phyloP scores from a whole-genome alignment of 1,139 yeast species.

The Saccharomyces hybrid region DNA sequence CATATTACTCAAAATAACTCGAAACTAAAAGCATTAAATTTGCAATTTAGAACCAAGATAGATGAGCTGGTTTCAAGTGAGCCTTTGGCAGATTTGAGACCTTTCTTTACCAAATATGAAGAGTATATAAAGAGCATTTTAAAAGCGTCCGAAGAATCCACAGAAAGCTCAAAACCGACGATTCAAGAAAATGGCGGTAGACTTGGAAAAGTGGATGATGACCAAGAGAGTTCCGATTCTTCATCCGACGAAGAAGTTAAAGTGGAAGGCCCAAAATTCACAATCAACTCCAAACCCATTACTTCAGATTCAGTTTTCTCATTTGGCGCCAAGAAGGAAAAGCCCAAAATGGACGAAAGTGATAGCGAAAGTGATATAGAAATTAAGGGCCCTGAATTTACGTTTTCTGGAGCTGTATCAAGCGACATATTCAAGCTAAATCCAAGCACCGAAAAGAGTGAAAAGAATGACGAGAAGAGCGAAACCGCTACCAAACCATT shows the following conservation, averaged over 20 bases:
- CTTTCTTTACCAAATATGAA: conserved; percentile 52
- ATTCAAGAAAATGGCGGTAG: background rate
- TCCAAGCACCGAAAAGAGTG: conserved; percentile 9
- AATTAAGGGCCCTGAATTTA: conserved; percentile 59
- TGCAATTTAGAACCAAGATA: conserved; percentile 49
- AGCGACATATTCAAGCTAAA: conserved; percentile 44
- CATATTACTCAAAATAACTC: conserved; percentile 8
- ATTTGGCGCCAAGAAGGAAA: conserved; percentile 43
- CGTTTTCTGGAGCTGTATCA: conserved; percentile 42
- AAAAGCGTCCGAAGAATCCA: conserved; percentile 1
- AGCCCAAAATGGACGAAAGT: conserved; percentile 37
- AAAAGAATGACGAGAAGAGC: conserved; percentile 10
- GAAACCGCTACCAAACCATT: conserved; percentile 8
- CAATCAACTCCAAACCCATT: conserved; percentile 45
- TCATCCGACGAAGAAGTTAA: conserved; percentile 37
- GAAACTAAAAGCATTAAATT: conserved; percentile 61
- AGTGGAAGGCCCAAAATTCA: conserved; percentile 61
- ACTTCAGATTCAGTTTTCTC: conserved; percentile 54
- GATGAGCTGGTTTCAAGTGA: conserved; percentile 38
- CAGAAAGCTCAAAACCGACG: background rate
- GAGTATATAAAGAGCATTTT: conserved; percentile 34
- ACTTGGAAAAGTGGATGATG: background rate
- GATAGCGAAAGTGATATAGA: conserved; percentile 49
- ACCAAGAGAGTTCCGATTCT: background rate
- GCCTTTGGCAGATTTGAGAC: conserved; percentile 51